Base-by-base conservation (phyloP, 331 rosid species). In the Quercus phellos region DNA sequence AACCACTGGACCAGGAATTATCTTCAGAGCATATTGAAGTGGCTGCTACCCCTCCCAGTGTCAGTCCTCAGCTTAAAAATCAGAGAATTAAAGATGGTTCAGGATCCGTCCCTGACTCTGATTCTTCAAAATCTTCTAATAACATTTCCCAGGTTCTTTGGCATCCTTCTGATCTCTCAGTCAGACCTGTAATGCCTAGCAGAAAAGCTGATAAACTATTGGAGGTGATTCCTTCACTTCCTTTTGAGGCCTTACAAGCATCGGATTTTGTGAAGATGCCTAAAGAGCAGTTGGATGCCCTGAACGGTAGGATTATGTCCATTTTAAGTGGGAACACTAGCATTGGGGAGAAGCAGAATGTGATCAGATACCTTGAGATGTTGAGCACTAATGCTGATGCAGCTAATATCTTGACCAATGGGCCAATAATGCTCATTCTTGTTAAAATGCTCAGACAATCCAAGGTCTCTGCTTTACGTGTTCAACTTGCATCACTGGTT, bases 181-280 rank as follows among this genome's bases (percentile, higher is more conserved):
- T 95, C 76, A 92, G 95, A 86, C 99, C 99, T 29, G 99, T 95
- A 73, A 95, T 95, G 99, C 99, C 98, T 2, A 89, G 90, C 86
- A 86, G 96, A 86, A 95, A 95, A 77, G 86, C 85, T 82, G 99
- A 95, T 81, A 92, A 91, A 93, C 53, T 68, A 56, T 83, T 77
- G 16, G 99, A 93, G 71, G 88, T 61, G 67, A 80, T 82, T 69
- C 91, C 94, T 83, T 86, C 97, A 64, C 98, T 92, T 77, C 98
- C 98, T 75, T 95, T 93, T 79, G 99, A 95, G 86, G 94, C 91
- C 46, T 72, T 93, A 76, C 90, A 83, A 72, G 90, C 90, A 35
- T 79, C 94, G 72, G 99, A 93, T 83, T 92, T 93, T 84, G 91
- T 85, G 70, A 95, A 93, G 88, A 84, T 89, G 88, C 86, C 98